These are phyloP conservation scores for Penicillium desertorum DNA, from an alignment of 495 filamentous ascomycete genomes.

Conservation along the genomic window DNA sequence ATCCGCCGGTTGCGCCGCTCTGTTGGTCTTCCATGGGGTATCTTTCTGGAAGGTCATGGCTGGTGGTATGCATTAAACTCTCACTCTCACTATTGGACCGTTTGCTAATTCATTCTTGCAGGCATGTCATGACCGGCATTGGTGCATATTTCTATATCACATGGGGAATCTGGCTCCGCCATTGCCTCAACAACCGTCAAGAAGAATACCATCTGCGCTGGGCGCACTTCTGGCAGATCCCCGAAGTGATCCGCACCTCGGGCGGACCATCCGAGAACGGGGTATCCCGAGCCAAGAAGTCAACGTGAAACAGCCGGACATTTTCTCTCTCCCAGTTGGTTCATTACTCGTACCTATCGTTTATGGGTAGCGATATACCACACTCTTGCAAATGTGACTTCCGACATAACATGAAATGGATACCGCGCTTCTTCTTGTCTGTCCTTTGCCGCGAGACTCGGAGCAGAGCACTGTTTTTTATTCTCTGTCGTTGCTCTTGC, in stretches of 20 bases:
- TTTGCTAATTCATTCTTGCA: conserved; percentile 26
- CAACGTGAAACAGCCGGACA: conserved; percentile 23
- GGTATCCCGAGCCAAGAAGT: conserved; percentile 42
- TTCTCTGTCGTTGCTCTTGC: conserved; percentile 6
- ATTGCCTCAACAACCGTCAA: conserved; percentile 74
- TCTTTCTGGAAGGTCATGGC: conserved; percentile 88
- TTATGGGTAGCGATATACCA: neutral
- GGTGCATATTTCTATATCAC: conserved; percentile 82
- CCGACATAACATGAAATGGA: conserved; percentile 8
- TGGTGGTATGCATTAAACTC: conserved; percentile 78
- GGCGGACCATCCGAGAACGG: conserved; percentile 29
- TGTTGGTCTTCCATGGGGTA: conserved; percentile 84
- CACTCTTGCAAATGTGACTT: conserved; percentile 11
- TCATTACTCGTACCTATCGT: neutral
- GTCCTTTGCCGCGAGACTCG: conserved; percentile 9
- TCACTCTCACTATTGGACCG: neutral
- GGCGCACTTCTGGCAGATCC: conserved; percentile 65
- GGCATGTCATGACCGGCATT: conserved; percentile 65
- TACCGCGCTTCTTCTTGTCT: conserved; percentile 8
- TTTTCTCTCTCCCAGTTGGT: neutral
- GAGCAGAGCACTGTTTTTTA: conserved; percentile 7
- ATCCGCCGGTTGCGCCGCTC: conserved; percentile 68
- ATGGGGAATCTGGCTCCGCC: conserved; percentile 84
- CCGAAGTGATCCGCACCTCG: conserved; percentile 56
- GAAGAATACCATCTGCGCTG: conserved; percentile 74